Evolutionary conservation across 2,329 filamentous ascomycete species (phyloP), one percentile per base, ranked within the genome.

Genomic region (Claviceps cyperi): DNA sequence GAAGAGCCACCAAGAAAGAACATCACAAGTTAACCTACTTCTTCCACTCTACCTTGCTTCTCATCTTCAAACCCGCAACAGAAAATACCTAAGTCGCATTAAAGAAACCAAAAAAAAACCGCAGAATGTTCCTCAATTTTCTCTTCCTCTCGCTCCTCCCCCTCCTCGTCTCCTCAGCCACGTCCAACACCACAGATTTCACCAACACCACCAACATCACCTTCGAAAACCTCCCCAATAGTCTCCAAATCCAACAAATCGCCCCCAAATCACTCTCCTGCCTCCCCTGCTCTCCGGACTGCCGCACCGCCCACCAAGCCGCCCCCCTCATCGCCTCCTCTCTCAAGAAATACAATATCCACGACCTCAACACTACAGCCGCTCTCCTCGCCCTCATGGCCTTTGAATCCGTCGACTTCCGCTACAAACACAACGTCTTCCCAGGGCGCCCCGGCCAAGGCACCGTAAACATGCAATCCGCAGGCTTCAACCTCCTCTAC

Each of bases 341-440:
- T 37, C 81, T 89, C 63, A 51, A 59, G 17, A 65, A 70, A 11
- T 83, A 86, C 69, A 55, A 63, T 3, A 68, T 89, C 57, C 71
- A 66, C 46, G 63, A 64, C 36, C 65, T 67, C 21, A 75, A 72
- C 21, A 77, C 84, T 57, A 80, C 84, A 60, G 86, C 86, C 6
- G 85, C 81, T 21, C 64, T 90, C 15, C 60, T 92, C 43, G 72
- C 81, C 13, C 71, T 88, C 59, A 83, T 86, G 69, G 77, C 82
- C 11, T 81, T 81, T 60, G 88, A 94, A 68, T 80, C 77, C 1
- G 78, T 51, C 21, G 73, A 81, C 54, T 86, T 90, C 67, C 73
- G 76, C 58, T 90, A 78, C 74, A 86, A 83, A 65, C 75, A 72
- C 63, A 87, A 89, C 66, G 69, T 80, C 57, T 55, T 49, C 36